Conservation (phyloP, 345 rosid genomes). For the Triadica sebifera region DNA sequence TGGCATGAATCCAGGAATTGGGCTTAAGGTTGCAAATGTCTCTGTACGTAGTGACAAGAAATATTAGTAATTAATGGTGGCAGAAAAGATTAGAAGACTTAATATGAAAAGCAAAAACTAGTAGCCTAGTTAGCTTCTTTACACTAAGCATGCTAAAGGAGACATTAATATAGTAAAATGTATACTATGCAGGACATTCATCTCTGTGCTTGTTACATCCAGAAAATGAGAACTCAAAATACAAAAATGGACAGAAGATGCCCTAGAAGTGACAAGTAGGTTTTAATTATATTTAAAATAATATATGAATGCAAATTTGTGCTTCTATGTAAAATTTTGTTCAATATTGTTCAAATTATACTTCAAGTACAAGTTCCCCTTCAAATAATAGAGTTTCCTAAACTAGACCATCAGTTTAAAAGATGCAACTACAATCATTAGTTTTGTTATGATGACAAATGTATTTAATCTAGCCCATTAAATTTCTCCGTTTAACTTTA, state of each 20-base stretch:
- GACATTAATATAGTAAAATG: background rate
- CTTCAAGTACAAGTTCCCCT: background rate
- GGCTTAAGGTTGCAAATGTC: slow-evolving; percentile 93
- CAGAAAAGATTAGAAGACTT: too few relatives aligned
- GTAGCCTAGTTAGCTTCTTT: background rate
- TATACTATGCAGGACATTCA: background rate
- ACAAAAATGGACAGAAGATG: background rate
- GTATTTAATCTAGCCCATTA: too few relatives aligned
- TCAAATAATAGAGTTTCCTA: background rate
- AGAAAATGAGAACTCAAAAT: background rate
- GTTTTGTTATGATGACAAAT: too few relatives aligned
- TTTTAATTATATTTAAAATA: background rate
- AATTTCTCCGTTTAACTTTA: too few relatives aligned
- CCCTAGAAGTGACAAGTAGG: background rate
- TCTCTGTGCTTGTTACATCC: background rate
- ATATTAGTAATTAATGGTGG: too few relatives aligned
- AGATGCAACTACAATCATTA: background rate
- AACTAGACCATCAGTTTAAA: background rate
- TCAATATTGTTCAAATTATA: background rate
- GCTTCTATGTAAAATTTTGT: background rate
- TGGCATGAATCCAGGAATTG: slow-evolving; percentile 48
- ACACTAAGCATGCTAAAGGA: background rate
- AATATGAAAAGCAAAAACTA: background rate
- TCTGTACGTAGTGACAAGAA: too few relatives aligned
- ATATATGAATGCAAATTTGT: background rate